These are phyloP conservation scores for Rhizophlyctis rosea DNA, from an alignment of 192 early-diverging fungal genomes.

Conservation along the genomic window DNA sequence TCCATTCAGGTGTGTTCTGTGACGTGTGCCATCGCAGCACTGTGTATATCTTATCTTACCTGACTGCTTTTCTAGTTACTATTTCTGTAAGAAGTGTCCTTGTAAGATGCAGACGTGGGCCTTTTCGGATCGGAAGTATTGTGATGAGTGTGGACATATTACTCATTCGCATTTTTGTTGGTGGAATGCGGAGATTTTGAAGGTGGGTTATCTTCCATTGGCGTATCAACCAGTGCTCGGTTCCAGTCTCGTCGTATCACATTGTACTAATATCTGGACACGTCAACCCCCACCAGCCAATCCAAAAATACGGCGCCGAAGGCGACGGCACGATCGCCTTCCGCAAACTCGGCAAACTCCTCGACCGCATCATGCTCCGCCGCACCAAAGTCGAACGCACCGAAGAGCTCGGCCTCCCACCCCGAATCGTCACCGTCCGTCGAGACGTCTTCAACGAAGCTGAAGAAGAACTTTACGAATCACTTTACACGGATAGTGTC, in stretches of 20 bases:
- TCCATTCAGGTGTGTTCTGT: no score
- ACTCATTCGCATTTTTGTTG: conserved; percentile 49
- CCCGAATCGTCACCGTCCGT: conserved; percentile 73
- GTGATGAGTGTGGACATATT: conserved; percentile 49
- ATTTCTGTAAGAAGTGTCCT: conserved; percentile 76
- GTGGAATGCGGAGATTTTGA: conserved; percentile 91
- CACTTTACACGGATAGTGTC: conserved; percentile 65
- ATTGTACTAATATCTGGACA: no score
- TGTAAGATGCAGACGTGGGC: conserved; percentile 56
- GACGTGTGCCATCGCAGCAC: no score
- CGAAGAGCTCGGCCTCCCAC: conserved; percentile 84
- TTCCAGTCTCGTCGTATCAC: no score
- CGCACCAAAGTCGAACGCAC: conserved; percentile 87
- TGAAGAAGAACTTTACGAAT: conserved; percentile 87
- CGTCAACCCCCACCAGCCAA: no score
- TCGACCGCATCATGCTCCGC: conserved; percentile 86
- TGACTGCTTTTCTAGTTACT: no score
- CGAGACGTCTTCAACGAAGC: conserved; percentile 83
- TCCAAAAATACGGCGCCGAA: conserved; percentile 68
- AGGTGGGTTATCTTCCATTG: no score
- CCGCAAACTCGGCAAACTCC: conserved; percentile 66
- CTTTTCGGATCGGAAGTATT: conserved; percentile 34
- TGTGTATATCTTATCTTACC: no score
- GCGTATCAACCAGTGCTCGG: no score
- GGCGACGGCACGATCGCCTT: conserved; percentile 65